Evolutionary conservation across 148 eudicot genomes (phyloP), one percentile per base, ranked within the genome.

Genomic region (Euryodendron excelsum): DNA sequence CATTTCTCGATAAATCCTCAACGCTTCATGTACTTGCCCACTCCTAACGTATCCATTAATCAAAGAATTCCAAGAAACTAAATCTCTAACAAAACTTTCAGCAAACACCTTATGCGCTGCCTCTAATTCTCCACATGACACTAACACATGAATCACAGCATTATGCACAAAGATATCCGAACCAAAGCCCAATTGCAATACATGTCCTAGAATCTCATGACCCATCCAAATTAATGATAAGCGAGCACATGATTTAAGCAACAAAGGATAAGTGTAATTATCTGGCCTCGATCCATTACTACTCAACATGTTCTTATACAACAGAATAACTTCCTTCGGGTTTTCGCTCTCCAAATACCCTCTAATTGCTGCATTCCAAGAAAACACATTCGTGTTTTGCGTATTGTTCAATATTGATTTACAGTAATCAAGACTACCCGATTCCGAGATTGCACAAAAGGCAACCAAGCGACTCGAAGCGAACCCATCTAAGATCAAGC

Each of bases 11-110:
- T 76, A 90, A 44, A 90, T 73, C 45, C 36, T 41, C 77, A 90
- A 69, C 0, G 91, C 90, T 63, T 90, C 81, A 56, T 45, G 17
- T 4, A 63, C 78, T 73, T 56, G 55, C 52, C 91, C 91, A 77
- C 83, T 78, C 75, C 81, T 83, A 37, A 84, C 90, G 83, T 87
- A 90, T 2, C 93, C 91, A 81, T 85, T 85, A 5, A 88, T 82
- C 87, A 90, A 87, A 56, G 91, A 80, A 50, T 85, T 90, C 91
- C 90, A 88, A 52, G 87, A 83, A 36, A 88, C 89, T 84, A 90
- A 83, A 82, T 88, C 93, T 74, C 88, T 87, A 31, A 83, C 91
- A 81, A 45, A 47, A 87, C 88, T 90, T 84, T 84, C 90, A 85
- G 78, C 90, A 39, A 90, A 90, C 90, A 90, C 84, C 73, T 82